Conservation (phyloP, 2,329 filamentous ascomycete genomes). For the Paraphaeosphaeria minitans region DNA sequence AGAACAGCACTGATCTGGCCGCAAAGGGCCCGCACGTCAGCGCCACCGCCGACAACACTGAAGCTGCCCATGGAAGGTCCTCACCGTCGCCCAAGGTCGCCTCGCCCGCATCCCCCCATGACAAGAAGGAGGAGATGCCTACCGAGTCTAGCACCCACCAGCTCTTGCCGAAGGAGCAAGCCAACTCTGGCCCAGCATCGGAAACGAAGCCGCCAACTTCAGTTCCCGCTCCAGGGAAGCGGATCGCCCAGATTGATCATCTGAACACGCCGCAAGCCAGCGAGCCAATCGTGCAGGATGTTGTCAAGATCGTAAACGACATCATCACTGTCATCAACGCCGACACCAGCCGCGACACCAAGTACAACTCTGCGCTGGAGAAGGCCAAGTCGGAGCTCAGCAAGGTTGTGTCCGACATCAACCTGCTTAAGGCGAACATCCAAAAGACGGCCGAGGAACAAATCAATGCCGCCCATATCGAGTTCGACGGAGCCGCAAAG, state of each 20-base stretch:
- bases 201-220: constrained; percentile 15
- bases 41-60: constrained; percentile 59
- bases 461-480: constrained; percentile 70
- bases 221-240: constrained; percentile 25
- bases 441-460: constrained; percentile 75
- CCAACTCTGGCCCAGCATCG: constrained; percentile 31
- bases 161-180: constrained; percentile 25
- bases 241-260: constrained; percentile 71
- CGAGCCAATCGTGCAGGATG: constrained; percentile 88
- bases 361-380: constrained; percentile 76
- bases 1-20: constrained; percentile 51
- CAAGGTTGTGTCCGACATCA: constrained; percentile 79
- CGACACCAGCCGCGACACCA: constrained; percentile 72
- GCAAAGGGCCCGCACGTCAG: constrained; percentile 64
- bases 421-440: constrained; percentile 71
- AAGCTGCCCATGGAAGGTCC: constrained; percentile 17
- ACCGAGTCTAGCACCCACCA: constrained; percentile 26
- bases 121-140: constrained; percentile 39
- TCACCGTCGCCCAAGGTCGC: constrained; percentile 32
- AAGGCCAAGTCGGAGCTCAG: constrained; percentile 85
- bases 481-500: constrained; percentile 85
- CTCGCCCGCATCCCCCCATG: constrained; percentile 30
- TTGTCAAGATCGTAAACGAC: constrained; percentile 94
- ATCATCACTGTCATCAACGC: constrained; percentile 93
- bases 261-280: constrained; percentile 74